These are phyloP conservation scores for Rhizophora apiculata DNA, from an alignment of 345 rosid species.

Conservation along the genomic window DNA sequence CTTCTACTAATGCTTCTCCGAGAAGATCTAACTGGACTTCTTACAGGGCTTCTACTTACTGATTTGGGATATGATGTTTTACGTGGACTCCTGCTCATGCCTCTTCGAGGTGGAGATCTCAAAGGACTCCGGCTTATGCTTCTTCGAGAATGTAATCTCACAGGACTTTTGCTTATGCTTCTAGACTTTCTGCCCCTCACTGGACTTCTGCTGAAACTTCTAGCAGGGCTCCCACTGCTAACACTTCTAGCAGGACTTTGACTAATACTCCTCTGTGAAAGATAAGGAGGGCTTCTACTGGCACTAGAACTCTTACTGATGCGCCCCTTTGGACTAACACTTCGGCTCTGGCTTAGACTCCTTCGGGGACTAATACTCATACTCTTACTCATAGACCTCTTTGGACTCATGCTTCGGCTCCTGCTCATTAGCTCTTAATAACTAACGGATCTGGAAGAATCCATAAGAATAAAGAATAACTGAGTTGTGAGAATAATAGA, in stretches of 20 bases:
- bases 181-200: slow-evolving; percentile 22
- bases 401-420: slow-evolving; percentile 88
- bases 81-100: slow-evolving; percentile 45
- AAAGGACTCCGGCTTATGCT: slow-evolving; percentile 50
- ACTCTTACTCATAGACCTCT: slow-evolving; percentile 75
- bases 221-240: slow-evolving; percentile 44
- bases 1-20: slow-evolving; percentile 42
- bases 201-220: slow-evolving; percentile 41
- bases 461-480: slow-evolving; percentile 38
- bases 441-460: slow-evolving; percentile 43
- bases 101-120: slow-evolving; percentile 32
- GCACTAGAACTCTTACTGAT: slow-evolving; percentile 35
- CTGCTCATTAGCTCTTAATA: slow-evolving; percentile 66
- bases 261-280: slow-evolving; percentile 40
- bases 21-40: slow-evolving; percentile 29
- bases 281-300: slow-evolving; percentile 32
- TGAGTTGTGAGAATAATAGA: slow-evolving; percentile 39
- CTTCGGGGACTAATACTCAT: slow-evolving; percentile 74
- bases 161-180: slow-evolving; percentile 34
- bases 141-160: slow-evolving; percentile 33
- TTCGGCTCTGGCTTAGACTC: slow-evolving; percentile 66
- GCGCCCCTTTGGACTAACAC: slow-evolving; percentile 47
- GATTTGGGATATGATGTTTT: slow-evolving; percentile 28
- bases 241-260: slow-evolving; percentile 47
- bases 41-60: slow-evolving; percentile 44